phyloP scores from a whole-genome alignment of 371 early-diverging fungal species.

The Mucor indicus region DNA sequence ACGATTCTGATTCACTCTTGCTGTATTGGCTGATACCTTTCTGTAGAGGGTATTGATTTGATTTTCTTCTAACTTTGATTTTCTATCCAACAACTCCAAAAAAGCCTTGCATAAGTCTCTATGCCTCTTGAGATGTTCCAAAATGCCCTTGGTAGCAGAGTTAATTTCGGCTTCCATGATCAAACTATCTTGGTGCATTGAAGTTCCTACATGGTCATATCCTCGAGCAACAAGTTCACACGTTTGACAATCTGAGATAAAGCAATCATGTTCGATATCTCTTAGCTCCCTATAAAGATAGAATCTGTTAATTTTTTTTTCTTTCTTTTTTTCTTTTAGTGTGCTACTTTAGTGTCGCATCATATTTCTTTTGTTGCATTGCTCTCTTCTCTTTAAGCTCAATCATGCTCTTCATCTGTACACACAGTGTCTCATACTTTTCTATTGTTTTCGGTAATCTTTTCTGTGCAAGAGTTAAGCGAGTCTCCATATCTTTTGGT shows the following conservation, averaged over 20 bases:
- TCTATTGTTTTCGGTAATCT: constrained; percentile 40
- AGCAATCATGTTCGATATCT: constrained; percentile 50
- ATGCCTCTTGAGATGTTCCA: constrained; percentile 68
- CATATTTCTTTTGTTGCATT: constrained; percentile 42
- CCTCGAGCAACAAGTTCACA: constrained; percentile 53
- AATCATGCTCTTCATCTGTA: constrained; percentile 54
- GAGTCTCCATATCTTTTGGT: constrained; percentile 44
- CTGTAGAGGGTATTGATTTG: constrained; percentile 34
- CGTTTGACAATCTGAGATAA: constrained; percentile 45
- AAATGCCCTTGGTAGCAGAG: constrained; percentile 24
- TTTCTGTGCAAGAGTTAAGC: constrained; percentile 20
- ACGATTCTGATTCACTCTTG: constrained; percentile 43
- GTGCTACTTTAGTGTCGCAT: constrained; percentile 49
- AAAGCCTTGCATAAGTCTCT: constrained; percentile 53
- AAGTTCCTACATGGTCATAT: constrained; percentile 43
- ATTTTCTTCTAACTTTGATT: constrained; percentile 23
- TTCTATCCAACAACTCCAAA: constrained; percentile 26
- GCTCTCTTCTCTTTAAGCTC: constrained; percentile 53
- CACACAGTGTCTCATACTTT: constrained; percentile 54
- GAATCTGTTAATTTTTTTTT: too few relatives aligned
- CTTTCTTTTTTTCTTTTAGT: too few relatives aligned
- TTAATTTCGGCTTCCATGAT: constrained; percentile 29
- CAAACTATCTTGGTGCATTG: constrained; percentile 37
- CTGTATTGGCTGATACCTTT: constrained; percentile 29
- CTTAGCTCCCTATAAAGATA: constrained; percentile 16